Evolutionary conservation across 163 green algal genomes (phyloP), one percentile per base, ranked within the genome.

Genomic region (Scenedesmus sp.): DNA sequence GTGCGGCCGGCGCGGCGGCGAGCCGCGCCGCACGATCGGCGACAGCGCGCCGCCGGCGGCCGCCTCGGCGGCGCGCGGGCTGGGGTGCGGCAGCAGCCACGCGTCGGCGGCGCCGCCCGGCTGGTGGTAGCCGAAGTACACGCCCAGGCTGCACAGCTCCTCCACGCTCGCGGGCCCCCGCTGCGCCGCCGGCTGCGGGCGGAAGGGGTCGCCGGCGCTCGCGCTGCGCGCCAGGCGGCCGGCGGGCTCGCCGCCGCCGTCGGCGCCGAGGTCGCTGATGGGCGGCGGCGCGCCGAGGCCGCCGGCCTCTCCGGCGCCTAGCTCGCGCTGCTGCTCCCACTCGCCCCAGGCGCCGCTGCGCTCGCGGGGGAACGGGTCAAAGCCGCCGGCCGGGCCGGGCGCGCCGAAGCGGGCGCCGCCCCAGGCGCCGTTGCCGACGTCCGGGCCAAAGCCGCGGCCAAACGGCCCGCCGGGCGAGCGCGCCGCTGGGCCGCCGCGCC

Each of bases 101-200:
- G 44, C 64, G n/a, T n/a, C n/a, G 24, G 47, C 48, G 36, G 4
- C 66, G 63, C 22, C 66, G 28, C 31, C 29, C 51, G 54, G 29
- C 50, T 66, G 51, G 33, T 42, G 24, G 29, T 56, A 56, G 3
- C n/a, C 24, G n/a, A n/a, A n/a, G 29, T 77, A 75, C 48, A 75
- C 17, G n/a, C 66, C 66, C 3, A 63, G 34, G 66, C 66, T 75
- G 66, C 66, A 75, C 26, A 75, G 48, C 26, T 75, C 66, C 44
- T 63, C 48, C 20, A 75, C 53, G 13, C 66, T 63, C 11, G 34
- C 7, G 22, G 28, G 53, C 53, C 53, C 44, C 42, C 42, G 22
- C 63, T 73, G 24, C 26, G 45, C 26, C 42, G 44, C 13, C 14
- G 39, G 62, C 13, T 36, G 18, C 34, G 33, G n/a, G 47, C 26